Evolutionary conservation across 352 stramenopile genomes (phyloP).

Genomic region (Phytophthora syringae): DNA sequence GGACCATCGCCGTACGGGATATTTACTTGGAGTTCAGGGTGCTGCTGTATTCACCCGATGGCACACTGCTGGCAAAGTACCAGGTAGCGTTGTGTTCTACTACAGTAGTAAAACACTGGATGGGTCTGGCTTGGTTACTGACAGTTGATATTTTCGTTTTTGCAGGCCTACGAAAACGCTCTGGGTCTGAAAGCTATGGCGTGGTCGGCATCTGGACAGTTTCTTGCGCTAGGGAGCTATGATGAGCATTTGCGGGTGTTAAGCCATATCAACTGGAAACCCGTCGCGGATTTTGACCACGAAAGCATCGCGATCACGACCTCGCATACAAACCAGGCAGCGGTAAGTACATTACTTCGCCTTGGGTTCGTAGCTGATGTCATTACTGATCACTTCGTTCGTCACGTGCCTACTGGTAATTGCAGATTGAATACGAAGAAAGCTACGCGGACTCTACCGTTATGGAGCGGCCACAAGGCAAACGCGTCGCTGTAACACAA

Average conservation of each 20-base stretch:
- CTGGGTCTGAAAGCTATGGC: conserved; percentile 73
- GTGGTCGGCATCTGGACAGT: conserved; percentile 83
- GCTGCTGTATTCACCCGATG: conserved; percentile 73
- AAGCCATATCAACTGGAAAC: conserved; percentile 81
- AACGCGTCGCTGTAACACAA: conserved; percentile 53
- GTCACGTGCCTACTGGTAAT: not conserved
- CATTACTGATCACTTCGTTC: not conserved
- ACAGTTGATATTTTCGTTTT: not conserved
- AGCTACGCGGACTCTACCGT: conserved; percentile 57
- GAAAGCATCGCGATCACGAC: conserved; percentile 55
- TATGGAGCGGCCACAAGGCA: conserved; percentile 65
- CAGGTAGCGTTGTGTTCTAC: conserved; percentile 46
- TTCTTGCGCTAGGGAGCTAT: conserved; percentile 80
- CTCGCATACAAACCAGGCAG: conserved; percentile 51
- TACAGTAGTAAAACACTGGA: too few species aligned
- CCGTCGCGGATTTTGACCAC: conserved; percentile 78
- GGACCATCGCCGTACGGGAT: conserved; percentile 73
- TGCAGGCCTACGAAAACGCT: conserved; percentile 80
- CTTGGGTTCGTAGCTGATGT: not conserved
- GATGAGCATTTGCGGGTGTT: conserved; percentile 81
- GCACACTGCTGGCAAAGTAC: conserved; percentile 68
- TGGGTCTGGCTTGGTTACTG: not conserved
- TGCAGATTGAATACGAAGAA: conserved; percentile 77
- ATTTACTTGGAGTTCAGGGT: conserved; percentile 79
- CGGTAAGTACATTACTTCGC: conserved; percentile 28